Evolutionary conservation across 1,284 basidiomycete species (phyloP), one percentile per base, ranked within the genome.

Genomic region (Baeospora myosura): DNA sequence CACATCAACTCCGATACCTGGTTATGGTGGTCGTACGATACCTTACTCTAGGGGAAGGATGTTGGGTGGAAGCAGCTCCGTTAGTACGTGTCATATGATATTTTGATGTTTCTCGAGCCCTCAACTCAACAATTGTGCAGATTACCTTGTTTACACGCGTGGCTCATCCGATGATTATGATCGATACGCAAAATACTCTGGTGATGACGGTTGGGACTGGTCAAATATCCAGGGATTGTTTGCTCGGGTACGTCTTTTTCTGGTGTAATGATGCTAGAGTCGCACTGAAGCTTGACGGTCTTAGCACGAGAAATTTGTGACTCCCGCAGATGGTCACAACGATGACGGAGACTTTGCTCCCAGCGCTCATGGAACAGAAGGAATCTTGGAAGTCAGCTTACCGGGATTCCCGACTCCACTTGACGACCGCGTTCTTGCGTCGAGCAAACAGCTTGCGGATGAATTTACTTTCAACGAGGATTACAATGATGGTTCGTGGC

Each of bases 41-140:
- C n/a, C 49, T 2, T 65, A 62, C 38, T 46, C 61, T 6, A 49
- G 66, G 18, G 68, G 67, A 2, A 49, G 55, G 34, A 51, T 64
- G 1, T 53, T 69, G 2, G 68, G 68, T 7, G 68, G 68, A 4
- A 56, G 53, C 14, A 63, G 58, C 11, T 53, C 57, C n/a, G 55
- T 63, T 34, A 67, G 65, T 66, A 37, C 50, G 61, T 54, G 5
- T n/a, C 38, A 40, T 14, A 14, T 20, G 26, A 11, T 14, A 28
- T 28, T 28, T 34, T 11, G 8, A 10, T 33, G 32, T 7, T 17
- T 7, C 32, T 33, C 32, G 16, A 8, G 16, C 17, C 10, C 17
- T 17, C 7, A 20, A 34, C 32, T n/a, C 21, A 4, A n/a, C 4
- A 11, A 18, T 14, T 26, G 23, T 22, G 16, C 11, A 54, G 55